These are phyloP conservation scores for Monosporozyma siamensis DNA, from an alignment of 805 yeast genomes.

Conservation along the genomic window DNA sequence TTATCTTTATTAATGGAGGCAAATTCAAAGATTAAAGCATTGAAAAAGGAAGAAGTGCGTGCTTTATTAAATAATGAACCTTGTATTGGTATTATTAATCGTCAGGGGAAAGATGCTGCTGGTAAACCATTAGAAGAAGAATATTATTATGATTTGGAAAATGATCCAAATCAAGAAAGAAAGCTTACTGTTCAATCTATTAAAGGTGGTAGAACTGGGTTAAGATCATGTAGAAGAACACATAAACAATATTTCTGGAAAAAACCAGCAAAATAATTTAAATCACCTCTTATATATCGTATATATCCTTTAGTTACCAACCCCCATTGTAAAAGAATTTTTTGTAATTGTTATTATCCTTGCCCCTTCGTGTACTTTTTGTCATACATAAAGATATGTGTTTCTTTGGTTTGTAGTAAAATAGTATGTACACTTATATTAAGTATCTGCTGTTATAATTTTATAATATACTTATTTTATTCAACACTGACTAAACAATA, in stretches of 20 bases:
- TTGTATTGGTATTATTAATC: conserved; percentile 67
- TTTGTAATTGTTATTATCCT: neutral
- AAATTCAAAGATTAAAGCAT: conserved; percentile 42
- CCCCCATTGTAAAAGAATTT: no score
- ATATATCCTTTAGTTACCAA: no score
- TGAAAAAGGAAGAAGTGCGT: conserved; percentile 40
- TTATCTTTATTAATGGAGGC: conserved; percentile 58
- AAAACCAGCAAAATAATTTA: conserved; percentile 32
- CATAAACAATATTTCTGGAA: conserved; percentile 68
- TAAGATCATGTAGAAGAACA: conserved; percentile 84
- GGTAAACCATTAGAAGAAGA: conserved; percentile 93
- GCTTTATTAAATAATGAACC: conserved; percentile 35
- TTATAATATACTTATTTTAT: neutral
- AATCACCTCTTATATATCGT: no score
- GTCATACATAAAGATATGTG: no score
- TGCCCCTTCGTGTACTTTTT: no score
- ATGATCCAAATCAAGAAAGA: conserved; percentile 66
- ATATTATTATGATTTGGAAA: conserved; percentile 80
- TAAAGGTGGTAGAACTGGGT: conserved; percentile 67
- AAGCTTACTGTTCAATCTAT: conserved; percentile 60
- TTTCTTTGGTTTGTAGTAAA: no score
- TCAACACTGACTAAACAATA: conserved; percentile 8
- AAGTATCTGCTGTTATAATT: neutral
- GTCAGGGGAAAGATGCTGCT: conserved; percentile 92
- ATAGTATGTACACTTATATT: no score